These are phyloP conservation scores for Colletotrichum cuscutae DNA, from an alignment of 2,329 filamentous ascomycete genomes.

Conservation along the genomic window DNA sequence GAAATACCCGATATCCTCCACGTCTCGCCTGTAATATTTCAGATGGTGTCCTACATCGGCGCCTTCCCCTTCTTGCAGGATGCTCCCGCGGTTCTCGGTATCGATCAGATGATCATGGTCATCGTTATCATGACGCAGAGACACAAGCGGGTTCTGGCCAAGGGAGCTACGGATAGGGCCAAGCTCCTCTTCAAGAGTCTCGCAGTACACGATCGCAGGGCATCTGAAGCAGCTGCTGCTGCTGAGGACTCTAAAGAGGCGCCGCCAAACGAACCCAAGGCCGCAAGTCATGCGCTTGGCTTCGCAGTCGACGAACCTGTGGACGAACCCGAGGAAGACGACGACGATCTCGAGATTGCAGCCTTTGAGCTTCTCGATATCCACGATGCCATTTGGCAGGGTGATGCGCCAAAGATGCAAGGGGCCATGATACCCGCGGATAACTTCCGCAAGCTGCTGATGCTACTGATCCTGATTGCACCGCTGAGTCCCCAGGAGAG, in stretches of 20 bases:
- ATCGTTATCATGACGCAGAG: slow-evolving; percentile 78
- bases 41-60: slow-evolving; percentile 76
- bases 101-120: slow-evolving; percentile 77
- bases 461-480: slow-evolving; percentile 75
- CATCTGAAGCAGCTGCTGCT: slow-evolving; percentile 46
- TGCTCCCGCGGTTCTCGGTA: slow-evolving; percentile 75
- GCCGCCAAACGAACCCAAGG: slow-evolving; percentile 18
- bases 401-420: slow-evolving; percentile 60
- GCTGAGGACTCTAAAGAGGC: slow-evolving; percentile 26
- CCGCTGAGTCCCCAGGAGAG: slow-evolving; percentile 74
- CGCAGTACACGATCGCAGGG: slow-evolving; percentile 74
- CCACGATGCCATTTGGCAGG: slow-evolving; percentile 67
- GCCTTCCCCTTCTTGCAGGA: slow-evolving; percentile 79
- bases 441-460: slow-evolving; percentile 76
- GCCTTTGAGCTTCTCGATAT: slow-evolving; percentile 76
- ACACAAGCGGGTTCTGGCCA: slow-evolving; percentile 71
- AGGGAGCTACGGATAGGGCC: slow-evolving; percentile 65
- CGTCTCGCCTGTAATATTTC: slow-evolving; percentile 75
- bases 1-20: slow-evolving; percentile 77
- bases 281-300: slow-evolving; percentile 44
- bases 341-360: slow-evolving; percentile 74
- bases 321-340: slow-evolving; percentile 59
- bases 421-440: slow-evolving; percentile 79
- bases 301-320: slow-evolving; percentile 59
- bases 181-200: slow-evolving; percentile 77